phyloP scores from a whole-genome alignment of 192 early-diverging fungal species.

The Backusella tarrabulga region DNA sequence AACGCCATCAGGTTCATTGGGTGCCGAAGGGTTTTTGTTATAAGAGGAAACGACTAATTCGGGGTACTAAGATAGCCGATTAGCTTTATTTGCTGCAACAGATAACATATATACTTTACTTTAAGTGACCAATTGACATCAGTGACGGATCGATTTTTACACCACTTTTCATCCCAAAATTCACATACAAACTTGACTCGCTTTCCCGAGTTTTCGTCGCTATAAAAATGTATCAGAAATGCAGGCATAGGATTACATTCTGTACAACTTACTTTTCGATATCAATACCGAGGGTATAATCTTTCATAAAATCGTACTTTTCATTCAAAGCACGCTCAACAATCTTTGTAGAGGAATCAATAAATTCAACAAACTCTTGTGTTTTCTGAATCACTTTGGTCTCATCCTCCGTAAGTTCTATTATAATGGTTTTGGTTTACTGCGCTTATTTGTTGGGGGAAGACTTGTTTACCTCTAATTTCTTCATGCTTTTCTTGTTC shows the following conservation, averaged over 20 bases:
- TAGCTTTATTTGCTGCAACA: too few relatives aligned
- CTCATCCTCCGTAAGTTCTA: conserved; percentile 87
- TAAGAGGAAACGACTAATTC: conserved; percentile 90
- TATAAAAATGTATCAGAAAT: background rate
- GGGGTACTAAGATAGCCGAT: conserved; percentile 54
- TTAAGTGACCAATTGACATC: conserved; percentile 89
- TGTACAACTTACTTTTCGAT: conserved; percentile 43
- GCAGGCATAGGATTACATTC: background rate
- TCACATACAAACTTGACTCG: conserved; percentile 65
- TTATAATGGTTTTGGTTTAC: too few relatives aligned
- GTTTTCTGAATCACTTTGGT: conserved; percentile 72
- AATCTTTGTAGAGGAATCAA: conserved; percentile 84
- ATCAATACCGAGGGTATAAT: conserved; percentile 78
- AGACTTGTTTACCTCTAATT: conserved; percentile 28
- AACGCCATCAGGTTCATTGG: conserved; percentile 93
- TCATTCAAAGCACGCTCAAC: conserved; percentile 88
- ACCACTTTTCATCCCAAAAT: conserved; percentile 83
- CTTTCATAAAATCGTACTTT: conserved; percentile 88
- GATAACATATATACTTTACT: conserved; percentile 36
- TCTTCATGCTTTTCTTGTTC: conserved; percentile 39
- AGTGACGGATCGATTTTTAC: conserved; percentile 88
- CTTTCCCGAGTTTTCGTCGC: conserved; percentile 64
- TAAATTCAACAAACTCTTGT: conserved; percentile 79
- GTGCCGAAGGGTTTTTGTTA: conserved; percentile 83
- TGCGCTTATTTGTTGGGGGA: too few relatives aligned